These are phyloP conservation scores for Apiospora rasikravindrae DNA, from an alignment of 2,329 filamentous ascomycete genomes.

Conservation along the genomic window DNA sequence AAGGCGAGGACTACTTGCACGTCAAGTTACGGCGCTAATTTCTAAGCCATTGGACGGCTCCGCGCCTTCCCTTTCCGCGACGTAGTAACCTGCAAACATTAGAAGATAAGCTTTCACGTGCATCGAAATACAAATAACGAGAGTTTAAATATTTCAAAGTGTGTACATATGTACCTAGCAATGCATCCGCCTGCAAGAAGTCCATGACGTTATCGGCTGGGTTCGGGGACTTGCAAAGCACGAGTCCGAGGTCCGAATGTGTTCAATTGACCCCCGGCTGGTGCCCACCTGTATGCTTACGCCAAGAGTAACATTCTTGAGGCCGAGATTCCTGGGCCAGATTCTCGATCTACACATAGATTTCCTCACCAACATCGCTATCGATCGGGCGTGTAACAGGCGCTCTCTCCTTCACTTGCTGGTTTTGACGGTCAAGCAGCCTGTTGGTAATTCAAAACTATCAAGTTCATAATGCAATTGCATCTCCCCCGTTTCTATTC, in stretches of 20 bases:
- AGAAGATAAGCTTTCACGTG: not conserved
- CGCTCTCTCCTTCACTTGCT: not conserved
- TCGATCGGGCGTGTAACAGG: not conserved
- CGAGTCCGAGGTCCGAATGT: not conserved
- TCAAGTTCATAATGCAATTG: not conserved
- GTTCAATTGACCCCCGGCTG: not conserved
- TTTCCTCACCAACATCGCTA: not conserved
- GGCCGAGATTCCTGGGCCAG: not conserved
- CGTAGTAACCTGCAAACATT: not conserved
- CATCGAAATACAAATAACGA: too few species aligned
- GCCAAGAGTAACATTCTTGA: too few species aligned
- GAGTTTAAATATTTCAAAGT: not conserved
- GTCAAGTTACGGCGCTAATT: not conserved
- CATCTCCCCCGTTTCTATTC: not conserved
- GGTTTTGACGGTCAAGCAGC: not conserved
- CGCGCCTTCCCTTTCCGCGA: not conserved
- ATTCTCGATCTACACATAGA: not conserved
- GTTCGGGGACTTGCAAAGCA: slow-evolving; percentile 9
- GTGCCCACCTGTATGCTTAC: too few species aligned
- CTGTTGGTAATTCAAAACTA: not conserved
- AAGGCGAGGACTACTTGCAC: too few species aligned
- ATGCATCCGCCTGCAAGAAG: not conserved
- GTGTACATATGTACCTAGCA: not conserved
- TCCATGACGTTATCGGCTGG: slow-evolving; percentile 4
- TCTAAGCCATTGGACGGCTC: not conserved